Conservation (phyloP, 768 basidiomycete species). For the Suillus alpinus region DNA sequence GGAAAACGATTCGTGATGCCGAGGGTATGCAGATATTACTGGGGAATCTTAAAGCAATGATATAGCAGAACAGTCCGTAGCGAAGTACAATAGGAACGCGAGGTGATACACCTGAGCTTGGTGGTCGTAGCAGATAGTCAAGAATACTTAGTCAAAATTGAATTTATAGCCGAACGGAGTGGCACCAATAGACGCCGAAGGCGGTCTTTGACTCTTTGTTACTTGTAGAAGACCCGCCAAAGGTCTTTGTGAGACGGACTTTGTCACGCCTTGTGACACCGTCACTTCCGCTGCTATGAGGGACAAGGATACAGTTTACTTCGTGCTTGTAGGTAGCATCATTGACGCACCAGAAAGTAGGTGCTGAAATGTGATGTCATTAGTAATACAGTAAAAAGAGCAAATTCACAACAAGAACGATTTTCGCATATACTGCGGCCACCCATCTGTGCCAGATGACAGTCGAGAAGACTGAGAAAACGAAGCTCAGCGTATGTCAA, state of each 20-base stretch:
- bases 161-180: conserved; percentile 3
- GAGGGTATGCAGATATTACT: neutral
- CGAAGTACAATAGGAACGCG: neutral
- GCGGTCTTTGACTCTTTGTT: neutral
- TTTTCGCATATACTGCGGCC: neutral
- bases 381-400: neutral
- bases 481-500: neutral
- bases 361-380: neutral
- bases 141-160: neutral
- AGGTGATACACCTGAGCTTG: neutral
- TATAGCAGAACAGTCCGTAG: neutral
- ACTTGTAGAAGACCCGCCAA: neutral
- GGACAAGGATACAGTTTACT: neutral
- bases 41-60: neutral
- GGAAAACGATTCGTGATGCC: neutral
- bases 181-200: neutral
- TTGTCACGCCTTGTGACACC: neutral
- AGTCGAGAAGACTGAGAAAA: neutral
- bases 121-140: neutral
- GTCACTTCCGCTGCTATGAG: neutral
- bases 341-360: neutral
- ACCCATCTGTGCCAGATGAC: neutral
- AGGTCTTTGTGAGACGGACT: neutral
- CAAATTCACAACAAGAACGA: neutral
- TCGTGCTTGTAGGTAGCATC: neutral